phyloP scores from a whole-genome alignment of 108 stramenopile genomes.

The Pseudonitzschia multistriata region DNA sequence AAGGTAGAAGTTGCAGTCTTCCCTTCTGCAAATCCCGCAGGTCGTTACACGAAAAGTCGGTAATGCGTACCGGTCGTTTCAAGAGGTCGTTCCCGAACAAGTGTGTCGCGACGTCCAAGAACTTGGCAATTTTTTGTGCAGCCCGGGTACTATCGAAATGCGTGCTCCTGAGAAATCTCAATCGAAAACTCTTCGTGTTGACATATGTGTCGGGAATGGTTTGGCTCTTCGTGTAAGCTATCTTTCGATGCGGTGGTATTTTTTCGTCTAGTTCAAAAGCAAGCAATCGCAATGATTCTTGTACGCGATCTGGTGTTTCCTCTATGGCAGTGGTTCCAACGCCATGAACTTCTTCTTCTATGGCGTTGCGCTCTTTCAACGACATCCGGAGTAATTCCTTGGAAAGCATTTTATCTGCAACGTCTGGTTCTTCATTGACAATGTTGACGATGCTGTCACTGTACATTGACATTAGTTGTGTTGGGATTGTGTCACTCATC shows the following conservation, averaged over 20 bases:
- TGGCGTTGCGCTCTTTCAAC: not conserved
- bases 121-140: slow-evolving; percentile 17
- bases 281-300: not conserved
- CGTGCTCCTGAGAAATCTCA: slow-evolving; percentile 41
- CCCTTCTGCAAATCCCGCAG: not conserved
- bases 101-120: not conserved
- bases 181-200: slow-evolving; percentile 16
- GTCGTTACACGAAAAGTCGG: not conserved
- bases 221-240: not conserved
- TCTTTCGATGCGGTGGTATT: not conserved
- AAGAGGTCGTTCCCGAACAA: not conserved
- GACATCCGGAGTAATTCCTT: slow-evolving; percentile 4
- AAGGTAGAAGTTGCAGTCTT: not conserved
- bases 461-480: too few species aligned
- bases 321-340: not conserved
- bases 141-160: slow-evolving; percentile 32
- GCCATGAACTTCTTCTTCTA: slow-evolving; percentile 15
- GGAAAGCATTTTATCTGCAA: not conserved
- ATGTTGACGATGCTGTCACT: too few species aligned
- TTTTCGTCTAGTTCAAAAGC: not conserved
- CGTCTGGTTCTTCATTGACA: not conserved
- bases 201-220: slow-evolving; percentile 18
- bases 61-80: slow-evolving; percentile 2
- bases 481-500: too few species aligned
- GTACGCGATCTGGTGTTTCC: not conserved